These are phyloP conservation scores for Kodamaea fukazawae DNA, from an alignment of 805 yeast genomes.

Conservation along the genomic window DNA sequence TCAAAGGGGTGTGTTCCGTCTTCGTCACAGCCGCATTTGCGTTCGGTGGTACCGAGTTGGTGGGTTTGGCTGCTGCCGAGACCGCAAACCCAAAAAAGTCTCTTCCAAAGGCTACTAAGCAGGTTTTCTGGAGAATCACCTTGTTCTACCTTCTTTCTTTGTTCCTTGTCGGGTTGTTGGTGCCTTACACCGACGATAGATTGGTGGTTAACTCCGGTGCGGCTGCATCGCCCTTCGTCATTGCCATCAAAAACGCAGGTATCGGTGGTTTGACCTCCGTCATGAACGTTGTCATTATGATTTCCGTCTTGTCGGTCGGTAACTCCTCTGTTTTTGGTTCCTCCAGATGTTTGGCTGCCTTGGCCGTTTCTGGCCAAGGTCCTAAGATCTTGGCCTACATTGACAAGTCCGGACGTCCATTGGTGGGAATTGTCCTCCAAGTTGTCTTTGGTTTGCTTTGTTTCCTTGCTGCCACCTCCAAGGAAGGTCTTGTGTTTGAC, in stretches of 20 bases:
- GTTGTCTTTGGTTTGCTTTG: constrained; percentile 55
- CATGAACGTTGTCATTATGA: constrained; percentile 65
- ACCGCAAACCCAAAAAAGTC: constrained; percentile 62
- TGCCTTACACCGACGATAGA: constrained; percentile 55
- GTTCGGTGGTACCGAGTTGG: constrained; percentile 70
- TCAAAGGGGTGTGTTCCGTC: constrained; percentile 68
- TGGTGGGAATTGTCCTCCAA: constrained; percentile 57
- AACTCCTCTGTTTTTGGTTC: constrained; percentile 69
- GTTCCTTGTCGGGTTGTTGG: constrained; percentile 59
- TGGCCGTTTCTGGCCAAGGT: constrained; percentile 64
- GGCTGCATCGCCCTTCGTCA: constrained; percentile 70
- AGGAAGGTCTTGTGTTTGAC: constrained; percentile 56
- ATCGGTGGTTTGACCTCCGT: constrained; percentile 64
- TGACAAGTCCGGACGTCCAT: constrained; percentile 78
- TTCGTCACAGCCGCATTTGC: constrained; percentile 76
- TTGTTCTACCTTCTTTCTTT: constrained; percentile 61
- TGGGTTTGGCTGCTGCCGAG: constrained; percentile 77
- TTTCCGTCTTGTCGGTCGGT: constrained; percentile 74
- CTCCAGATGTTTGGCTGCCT: constrained; percentile 63
- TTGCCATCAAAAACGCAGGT: constrained; percentile 65
- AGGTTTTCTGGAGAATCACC: constrained; percentile 77
- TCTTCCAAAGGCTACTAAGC: constrained; percentile 72
- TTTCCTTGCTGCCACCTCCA: constrained; percentile 58
- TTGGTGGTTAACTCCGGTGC: constrained; percentile 53
- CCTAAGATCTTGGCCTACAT: constrained; percentile 62